A percentile compares a stretch with the other conserved stretches of the same genome.
Evolutionary conservation across 2,329 filamentous ascomycete species (phyloP).

Genomic region (Fusarium mundagurra): DNA sequence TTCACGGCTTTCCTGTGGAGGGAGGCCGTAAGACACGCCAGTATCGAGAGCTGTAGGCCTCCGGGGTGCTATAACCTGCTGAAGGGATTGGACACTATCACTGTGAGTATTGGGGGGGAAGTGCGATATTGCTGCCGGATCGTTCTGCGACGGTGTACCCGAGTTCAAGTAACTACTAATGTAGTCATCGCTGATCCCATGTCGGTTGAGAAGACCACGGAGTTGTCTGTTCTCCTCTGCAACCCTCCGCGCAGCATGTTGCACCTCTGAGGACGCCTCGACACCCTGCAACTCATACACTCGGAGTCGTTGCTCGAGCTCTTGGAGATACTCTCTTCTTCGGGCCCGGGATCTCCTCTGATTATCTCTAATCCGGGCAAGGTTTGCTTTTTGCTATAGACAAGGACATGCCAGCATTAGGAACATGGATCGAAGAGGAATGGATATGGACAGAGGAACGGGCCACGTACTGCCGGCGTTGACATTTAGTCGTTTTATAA

Average conservation of each 20-base stretch:
- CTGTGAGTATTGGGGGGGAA: constrained; percentile 39
- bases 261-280: constrained; percentile 76
- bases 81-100: constrained; percentile 47
- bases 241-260: constrained; percentile 73
- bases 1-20: constrained; percentile 48
- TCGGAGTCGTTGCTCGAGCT: constrained; percentile 71
- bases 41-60: constrained; percentile 45
- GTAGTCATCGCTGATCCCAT: constrained; percentile 66
- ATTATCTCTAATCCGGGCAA: constrained; percentile 76
- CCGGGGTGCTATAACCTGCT: constrained; percentile 51
- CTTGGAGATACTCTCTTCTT: constrained; percentile 76
- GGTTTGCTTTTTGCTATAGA: constrained; percentile 51
- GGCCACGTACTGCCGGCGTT: constrained; percentile 44
- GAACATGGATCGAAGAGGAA: constrained; percentile 17
- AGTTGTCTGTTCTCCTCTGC: constrained; percentile 75
- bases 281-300: constrained; percentile 72
- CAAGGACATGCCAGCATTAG: constrained; percentile 25
- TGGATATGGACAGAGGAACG: constrained; percentile 12
- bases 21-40: constrained; percentile 41
- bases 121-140: constrained; percentile 28
- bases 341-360: constrained; percentile 79
- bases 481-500: constrained; percentile 45
- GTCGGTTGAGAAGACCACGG: constrained; percentile 64
- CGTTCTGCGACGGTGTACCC: constrained; percentile 28
- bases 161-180: constrained; percentile 57